Evolutionary conservation across 352 stramenopile species (phyloP).

Genomic region (Phytophthora fragariaefolia): DNA sequence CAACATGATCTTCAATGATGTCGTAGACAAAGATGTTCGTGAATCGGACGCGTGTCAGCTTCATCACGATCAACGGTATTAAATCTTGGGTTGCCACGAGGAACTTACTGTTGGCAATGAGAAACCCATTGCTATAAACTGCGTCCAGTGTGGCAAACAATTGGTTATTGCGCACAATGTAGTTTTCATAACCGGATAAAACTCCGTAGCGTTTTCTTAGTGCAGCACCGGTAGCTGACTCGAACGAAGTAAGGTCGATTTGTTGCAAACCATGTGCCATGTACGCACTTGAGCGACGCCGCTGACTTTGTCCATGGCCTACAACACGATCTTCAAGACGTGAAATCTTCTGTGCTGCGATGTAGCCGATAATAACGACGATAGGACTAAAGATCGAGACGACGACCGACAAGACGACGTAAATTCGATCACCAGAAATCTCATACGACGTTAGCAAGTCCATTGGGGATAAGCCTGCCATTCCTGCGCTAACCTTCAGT

Average conservation of each 20-base stretch:
- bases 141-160: conserved; percentile 45
- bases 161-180: conserved; percentile 34
- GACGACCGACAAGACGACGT: conserved; percentile 24
- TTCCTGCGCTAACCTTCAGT: conserved; percentile 15
- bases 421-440: conserved; percentile 15
- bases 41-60: conserved; percentile 41
- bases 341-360: conserved; percentile 28
- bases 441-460: conserved; percentile 30
- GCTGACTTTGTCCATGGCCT: background rate
- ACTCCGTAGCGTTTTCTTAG: conserved; percentile 33
- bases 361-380: conserved; percentile 32
- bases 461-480: conserved; percentile 34
- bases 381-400: conserved; percentile 37
- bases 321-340: conserved; percentile 11
- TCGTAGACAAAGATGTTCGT: conserved; percentile 52
- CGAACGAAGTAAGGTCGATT: conserved; percentile 37
- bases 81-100: conserved; percentile 46
- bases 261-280: background rate
- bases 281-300: conserved; percentile 19
- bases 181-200: conserved; percentile 40
- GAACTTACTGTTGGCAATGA: conserved; percentile 50
- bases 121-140: conserved; percentile 50
- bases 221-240: conserved; percentile 35
- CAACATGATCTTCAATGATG: conserved; percentile 32
- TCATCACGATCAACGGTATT: conserved; percentile 48